Base-by-base conservation (phyloP, 352 stramenopile species). In the Pythium phragmitis region DNA sequence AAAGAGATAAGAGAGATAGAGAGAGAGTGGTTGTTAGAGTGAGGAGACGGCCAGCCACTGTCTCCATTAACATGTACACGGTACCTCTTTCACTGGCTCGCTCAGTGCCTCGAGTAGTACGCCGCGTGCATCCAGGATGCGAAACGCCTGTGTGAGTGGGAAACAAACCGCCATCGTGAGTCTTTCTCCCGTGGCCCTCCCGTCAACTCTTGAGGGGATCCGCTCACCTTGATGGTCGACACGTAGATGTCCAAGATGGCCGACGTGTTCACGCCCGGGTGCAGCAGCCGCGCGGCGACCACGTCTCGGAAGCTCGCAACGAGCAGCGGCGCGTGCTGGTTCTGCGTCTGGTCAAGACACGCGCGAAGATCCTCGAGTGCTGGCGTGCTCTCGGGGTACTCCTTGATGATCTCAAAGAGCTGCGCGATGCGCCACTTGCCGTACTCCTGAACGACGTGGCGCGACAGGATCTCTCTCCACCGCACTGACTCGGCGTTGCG, bases 161-260 rank as follows among this genome's bases (percentile, higher is more conserved):
- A 21, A 21, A 21, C 1, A 21, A 21, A 21, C 21, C 21, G 21
- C 21, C 21, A 21, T 21, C 21, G 21, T 21, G 21, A 21, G 21
- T 21, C 21, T 21, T 21, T 21, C 21, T 21, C 21, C 21, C 21
- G 21, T 21, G 21, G 21, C 21, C 26, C 26, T 1, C 26, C 26
- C 17, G 26, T 26, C 12, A 43, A 28, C 12, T 34, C 50, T 12
- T 13, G 30, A 57, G 23, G 30, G 1, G 23, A 19, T 16, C 26
- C 17, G 1, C 43, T 23, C 30, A 88, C 81, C 72, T 98, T 98
- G 62, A 99, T 99, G 2, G 93, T 98, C 37, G 87, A 92, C 47
- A 99, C 97, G 75, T 99, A 99, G 26, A 99, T 94, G 71, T 99
- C 94, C 57, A 99, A 87, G 60, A 99, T 99, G 60, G 98, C 90